Conservation (phyloP, 495 filamentous ascomycete genomes). For the Tuber magnatum region DNA sequence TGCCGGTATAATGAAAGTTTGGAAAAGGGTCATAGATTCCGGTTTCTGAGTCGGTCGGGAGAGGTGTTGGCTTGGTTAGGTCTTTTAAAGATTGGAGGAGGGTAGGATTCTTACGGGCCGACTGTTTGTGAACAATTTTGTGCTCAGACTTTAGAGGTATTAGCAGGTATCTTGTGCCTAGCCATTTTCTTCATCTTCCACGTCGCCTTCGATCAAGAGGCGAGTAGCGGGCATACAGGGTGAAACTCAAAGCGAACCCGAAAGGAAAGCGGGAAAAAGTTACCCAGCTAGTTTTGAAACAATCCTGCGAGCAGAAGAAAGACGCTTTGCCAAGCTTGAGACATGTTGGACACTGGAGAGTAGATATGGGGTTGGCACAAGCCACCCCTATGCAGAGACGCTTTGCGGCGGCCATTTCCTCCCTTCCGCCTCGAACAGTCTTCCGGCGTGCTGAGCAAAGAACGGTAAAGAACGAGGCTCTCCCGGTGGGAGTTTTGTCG, state of each 20-base stretch:
- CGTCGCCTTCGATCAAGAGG: not conserved
- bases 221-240: not conserved
- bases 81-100: conserved; percentile 51
- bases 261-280: conserved; percentile 32
- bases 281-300: conserved; percentile 98
- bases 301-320: conserved; percentile 97
- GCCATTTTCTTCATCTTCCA: conserved; percentile 16
- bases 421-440: not conserved
- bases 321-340: conserved; percentile 82
- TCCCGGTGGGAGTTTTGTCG: not conserved
- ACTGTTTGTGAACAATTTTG: conserved; percentile 75
- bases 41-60: conserved; percentile 87
- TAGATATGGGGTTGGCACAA: conserved; percentile 74
- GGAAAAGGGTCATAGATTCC: conserved; percentile 88
- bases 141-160: conserved; percentile 58
- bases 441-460: not conserved
- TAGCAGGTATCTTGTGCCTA: conserved; percentile 32
- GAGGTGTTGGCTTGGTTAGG: conserved; percentile 65
- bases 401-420: conserved; percentile 40
- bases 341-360: conserved; percentile 89
- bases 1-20: conserved; percentile 69
- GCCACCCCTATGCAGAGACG: conserved; percentile 73
- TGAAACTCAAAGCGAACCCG: not conserved
- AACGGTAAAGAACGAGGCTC: not conserved
- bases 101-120: conserved; percentile 56